A percentile compares a stretch with the other conserved stretches of the same genome.
Evolutionary conservation across 1,284 basidiomycete species (phyloP).

Genomic region (Malassezia arunalokei): DNA sequence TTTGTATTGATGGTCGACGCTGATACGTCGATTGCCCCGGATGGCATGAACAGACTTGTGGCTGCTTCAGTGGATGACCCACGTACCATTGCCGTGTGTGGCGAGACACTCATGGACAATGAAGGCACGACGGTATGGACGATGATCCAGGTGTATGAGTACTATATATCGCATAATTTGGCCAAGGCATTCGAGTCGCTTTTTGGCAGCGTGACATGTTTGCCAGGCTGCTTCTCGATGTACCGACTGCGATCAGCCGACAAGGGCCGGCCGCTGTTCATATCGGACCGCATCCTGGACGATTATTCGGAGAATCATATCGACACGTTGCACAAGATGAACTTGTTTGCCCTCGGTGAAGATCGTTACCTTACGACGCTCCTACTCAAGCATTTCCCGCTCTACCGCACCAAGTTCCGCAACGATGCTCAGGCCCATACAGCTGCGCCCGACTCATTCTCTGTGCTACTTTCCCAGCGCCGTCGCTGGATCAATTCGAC

Average conservation of each 20-base stretch:
- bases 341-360: conserved; percentile 87
- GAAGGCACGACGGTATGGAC: conserved; percentile 86
- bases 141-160: conserved; percentile 74
- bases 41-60: conserved; percentile 75
- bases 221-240: conserved; percentile 56
- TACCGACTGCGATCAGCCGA: conserved; percentile 43
- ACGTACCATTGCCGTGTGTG: conserved; percentile 82
- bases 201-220: conserved; percentile 94
- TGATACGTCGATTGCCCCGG: conserved; percentile 72
- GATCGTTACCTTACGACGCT: conserved; percentile 95
- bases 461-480: conserved; percentile 86
- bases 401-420: conserved; percentile 75
- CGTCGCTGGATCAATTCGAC: conserved; percentile 99
- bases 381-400: conserved; percentile 58
- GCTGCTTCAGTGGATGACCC: conserved; percentile 78
- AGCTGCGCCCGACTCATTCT: conserved; percentile 60
- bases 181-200: conserved; percentile 94
- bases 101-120: conserved; percentile 79
- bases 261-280: conserved; percentile 46
- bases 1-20: conserved; percentile 94
- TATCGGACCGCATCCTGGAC: conserved; percentile 70
- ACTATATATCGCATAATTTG: conserved; percentile 56
- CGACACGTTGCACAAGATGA: conserved; percentile 80
- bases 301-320: conserved; percentile 94
- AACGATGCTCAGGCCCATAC: conserved; percentile 70